Base-by-base conservation (phyloP, 2,329 filamentous ascomycete species). In the Geoglossum cookeanum region DNA sequence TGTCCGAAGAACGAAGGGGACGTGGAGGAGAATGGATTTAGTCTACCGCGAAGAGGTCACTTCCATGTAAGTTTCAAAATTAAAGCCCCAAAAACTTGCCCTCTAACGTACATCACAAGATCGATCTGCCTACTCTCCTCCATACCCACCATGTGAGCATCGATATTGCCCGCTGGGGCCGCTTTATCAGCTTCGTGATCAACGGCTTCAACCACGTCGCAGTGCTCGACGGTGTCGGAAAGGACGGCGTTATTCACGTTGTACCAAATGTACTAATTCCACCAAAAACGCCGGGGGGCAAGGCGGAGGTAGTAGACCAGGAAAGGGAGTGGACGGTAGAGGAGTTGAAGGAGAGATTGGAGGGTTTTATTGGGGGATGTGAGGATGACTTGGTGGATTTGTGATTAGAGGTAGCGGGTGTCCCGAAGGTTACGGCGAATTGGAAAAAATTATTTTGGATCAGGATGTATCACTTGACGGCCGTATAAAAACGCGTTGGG, bases 201-300 rank as follows among this genome's bases (percentile, higher is more conserved):
- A 95, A 95, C 64, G 86, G 82, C 13, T 83, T 82, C 62, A 74
- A 76, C 2, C 73, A 73, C 5, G 84, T 94, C 1, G 72, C 74
- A 0, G 72, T 87, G 5, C 74, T 81, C 60, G 88, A 95, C 65
- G 83, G 75, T 0, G 68, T 92, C 57, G 85, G 83, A 0, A 78
- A 76, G 64, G 86, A 95, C 66, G 90, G 90, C 35, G 88, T 91
- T 13, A 78, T 94, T 42, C 90, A 95, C 58, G 81, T 91, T 15
- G 74, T 92, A 0, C 75, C 77, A 53, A 76, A 76, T 58, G 80
- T 95, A 0, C 71, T 94, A 58, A 80, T 96, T 61, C 90, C 90
- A 47, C 87, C 88, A 1, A 81, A 78, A 69, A 53, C 49, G 3
- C 49, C 49, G 0, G 49, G 49, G 17, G 49, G 30, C 8, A 75